Conservation (phyloP, 805 yeast genomes). For the Wickerhamiella nectarea region DNA sequence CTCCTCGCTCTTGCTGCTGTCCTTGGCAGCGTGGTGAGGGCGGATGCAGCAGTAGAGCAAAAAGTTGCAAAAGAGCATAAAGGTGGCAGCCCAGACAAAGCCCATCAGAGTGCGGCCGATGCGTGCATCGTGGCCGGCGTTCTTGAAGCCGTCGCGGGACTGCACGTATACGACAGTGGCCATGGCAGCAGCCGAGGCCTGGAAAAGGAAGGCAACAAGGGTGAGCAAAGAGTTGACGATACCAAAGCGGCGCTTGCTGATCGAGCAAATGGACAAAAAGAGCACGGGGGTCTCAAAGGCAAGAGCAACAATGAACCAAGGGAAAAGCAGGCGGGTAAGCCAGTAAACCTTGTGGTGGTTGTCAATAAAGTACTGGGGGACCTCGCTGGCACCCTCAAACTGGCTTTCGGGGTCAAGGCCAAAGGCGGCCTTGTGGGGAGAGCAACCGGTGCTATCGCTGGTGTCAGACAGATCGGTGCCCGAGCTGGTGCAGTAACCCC, state of each 20-base stretch:
- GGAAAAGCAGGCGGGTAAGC: conserved; percentile 54
- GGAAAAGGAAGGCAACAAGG: conserved; percentile 22
- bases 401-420: conserved; percentile 74
- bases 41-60: conserved; percentile 21
- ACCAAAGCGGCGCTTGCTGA: conserved; percentile 20
- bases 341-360: conserved; percentile 45
- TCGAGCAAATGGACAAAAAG: conserved; percentile 23
- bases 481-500: conserved; percentile 45
- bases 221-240: conserved; percentile 19
- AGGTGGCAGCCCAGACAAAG: conserved; percentile 47
- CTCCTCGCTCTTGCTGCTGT: not conserved
- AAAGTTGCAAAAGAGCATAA: conserved; percentile 22
- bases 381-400: conserved; percentile 39
- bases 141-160: conserved; percentile 55
- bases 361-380: conserved; percentile 41
- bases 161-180: conserved; percentile 68
- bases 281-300: conserved; percentile 39
- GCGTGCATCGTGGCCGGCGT: conserved; percentile 26
- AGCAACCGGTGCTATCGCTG: conserved; percentile 38
- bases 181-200: conserved; percentile 45
- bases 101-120: conserved; percentile 34
- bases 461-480: conserved; percentile 33
- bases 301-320: conserved; percentile 46
- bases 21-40: conserved; percentile 26
- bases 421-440: conserved; percentile 51